Evolutionary conservation across 345 rosid species (phyloP).

Genomic region (Eucalyptus erythrocorys): DNA sequence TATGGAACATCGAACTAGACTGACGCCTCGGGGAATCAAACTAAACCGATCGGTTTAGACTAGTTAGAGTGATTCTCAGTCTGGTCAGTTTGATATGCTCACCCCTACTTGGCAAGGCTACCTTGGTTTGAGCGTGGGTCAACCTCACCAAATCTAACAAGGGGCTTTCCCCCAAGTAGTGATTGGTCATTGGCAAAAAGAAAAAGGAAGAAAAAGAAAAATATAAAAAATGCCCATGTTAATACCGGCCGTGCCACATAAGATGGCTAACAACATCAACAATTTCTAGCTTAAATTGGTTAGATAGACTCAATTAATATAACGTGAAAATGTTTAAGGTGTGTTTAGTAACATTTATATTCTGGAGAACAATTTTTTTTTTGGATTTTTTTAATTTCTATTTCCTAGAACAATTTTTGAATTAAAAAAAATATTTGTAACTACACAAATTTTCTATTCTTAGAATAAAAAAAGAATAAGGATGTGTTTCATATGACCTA

Average conservation of each 20-base stretch:
- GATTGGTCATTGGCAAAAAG: not conserved
- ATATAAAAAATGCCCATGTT: no score
- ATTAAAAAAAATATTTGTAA: no score
- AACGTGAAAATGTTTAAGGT: not conserved
- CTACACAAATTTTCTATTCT: no score
- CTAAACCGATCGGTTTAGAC: fast-evolving
- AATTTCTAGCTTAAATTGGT: not conserved
- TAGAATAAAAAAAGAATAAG: no score
- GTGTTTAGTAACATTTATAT: no score
- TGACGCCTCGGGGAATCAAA: no score
- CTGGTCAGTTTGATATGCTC: fast-evolving
- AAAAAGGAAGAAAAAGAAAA: not conserved
- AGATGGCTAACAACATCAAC: fast-evolving
- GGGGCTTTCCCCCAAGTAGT: not conserved
- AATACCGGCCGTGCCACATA: fast-evolving
- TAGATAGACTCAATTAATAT: no score
- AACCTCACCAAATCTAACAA: not conserved
- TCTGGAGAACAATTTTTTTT: fast-evolving
- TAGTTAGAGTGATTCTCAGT: no score
- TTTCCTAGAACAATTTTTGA: no score
- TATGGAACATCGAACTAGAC: no score
- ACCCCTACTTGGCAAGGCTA: not conserved
- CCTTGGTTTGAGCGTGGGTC: not conserved
- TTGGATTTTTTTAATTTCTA: no score
- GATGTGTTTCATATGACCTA: fast-evolving